Base-by-base conservation (phyloP, 495 filamentous ascomycete genomes). In the Thermochaetoides thermophila region DNA sequence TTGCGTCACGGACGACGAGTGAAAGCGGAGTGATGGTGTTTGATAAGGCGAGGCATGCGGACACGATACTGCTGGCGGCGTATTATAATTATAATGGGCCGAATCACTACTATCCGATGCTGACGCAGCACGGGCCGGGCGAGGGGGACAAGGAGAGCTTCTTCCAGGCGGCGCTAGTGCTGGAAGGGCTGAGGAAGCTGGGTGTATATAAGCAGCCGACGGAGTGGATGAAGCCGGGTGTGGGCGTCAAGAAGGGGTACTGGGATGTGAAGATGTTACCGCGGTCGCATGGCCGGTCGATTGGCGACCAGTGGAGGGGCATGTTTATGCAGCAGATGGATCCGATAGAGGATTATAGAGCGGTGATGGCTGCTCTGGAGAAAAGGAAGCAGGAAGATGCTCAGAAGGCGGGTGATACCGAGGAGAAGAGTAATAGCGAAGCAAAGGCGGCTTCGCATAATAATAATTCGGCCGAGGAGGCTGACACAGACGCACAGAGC, bases 121-220 rank as follows among this genome's bases (percentile, higher is more conserved):
- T 77, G 16, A 61, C 59, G 5, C 73, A 74, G 45, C 67, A 69
- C 5, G 65, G 55, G 0, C 57, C 63, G 1, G 73, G 73, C 3
- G 57, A 74, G 36, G 73, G 74, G 1, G 75, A 78, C 44, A 78
- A 78, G 47, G 74, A 78, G 41, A 77, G 69, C 3, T 78, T 77
- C 30, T 42, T 72, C 2, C 51, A 64, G 7, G 73, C 71, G 0
- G 72, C 74, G 1, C 42, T 57, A 3, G 65, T 61, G 4, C 45
- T 74, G 4, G 52, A 57, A 5, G 44, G 55, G 13, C 53, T 65
- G 1, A 20, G 28, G 14, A 31, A 30, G 5, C 34, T 36, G 13
- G 24, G 33, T 9, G 11, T 16, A 3, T 42, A 49, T 28, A 0
- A 12, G 1, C 34, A 27, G 19, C 45, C 44, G 4, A 35, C 30